These are phyloP conservation scores for Penicillium odoratum DNA, from an alignment of 495 filamentous ascomycete species.

Conservation along the genomic window DNA sequence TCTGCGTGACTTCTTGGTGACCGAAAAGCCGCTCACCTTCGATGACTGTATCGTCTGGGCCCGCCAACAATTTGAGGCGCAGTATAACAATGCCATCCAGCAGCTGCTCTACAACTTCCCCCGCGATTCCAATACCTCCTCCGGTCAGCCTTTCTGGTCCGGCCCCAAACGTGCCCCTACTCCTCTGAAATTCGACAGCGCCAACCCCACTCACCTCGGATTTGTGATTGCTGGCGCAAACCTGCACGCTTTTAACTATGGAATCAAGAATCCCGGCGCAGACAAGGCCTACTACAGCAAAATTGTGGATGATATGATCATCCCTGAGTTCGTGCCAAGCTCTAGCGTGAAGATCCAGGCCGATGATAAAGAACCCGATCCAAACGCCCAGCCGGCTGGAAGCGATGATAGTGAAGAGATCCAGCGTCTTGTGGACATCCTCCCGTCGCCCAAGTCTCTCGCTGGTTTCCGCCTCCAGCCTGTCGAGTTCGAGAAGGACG, in stretches of 20 bases:
- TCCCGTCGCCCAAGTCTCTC: slow-evolving; percentile 78
- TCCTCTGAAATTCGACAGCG: slow-evolving; percentile 81
- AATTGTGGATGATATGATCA: slow-evolving; percentile 88
- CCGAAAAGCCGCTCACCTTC: slow-evolving; percentile 87
- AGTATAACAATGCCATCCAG: slow-evolving; percentile 96
- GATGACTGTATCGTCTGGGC: slow-evolving; percentile 97
- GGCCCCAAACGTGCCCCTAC: slow-evolving; percentile 97
- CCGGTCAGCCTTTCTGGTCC: slow-evolving; percentile 94
- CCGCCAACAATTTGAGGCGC: slow-evolving; percentile 88
- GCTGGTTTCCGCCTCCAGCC: slow-evolving; percentile 84
- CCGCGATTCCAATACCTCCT: slow-evolving; percentile 84
- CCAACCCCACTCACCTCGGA: slow-evolving; percentile 78
- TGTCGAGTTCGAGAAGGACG: slow-evolving; percentile 99
- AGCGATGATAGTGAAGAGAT: slow-evolving; percentile 70
- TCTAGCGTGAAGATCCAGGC: slow-evolving; percentile 96
- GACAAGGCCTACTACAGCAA: slow-evolving; percentile 68
- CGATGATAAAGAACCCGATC: slow-evolving; percentile 91
- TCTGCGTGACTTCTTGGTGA: slow-evolving; percentile 86
- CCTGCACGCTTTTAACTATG: slow-evolving; percentile 97
- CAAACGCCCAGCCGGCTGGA: slow-evolving; percentile 64
- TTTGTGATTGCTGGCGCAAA: slow-evolving; percentile 89
- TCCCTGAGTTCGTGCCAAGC: slow-evolving; percentile 93
- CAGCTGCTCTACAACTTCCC: slow-evolving; percentile 98
- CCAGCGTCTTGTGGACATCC: slow-evolving; percentile 58
- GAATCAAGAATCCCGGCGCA: slow-evolving; percentile 73